A percentile compares a stretch with the other conserved stretches of the same genome.
Conservation (phyloP, 1,139 yeast species). For the Suhomyces coccinellae region DNA sequence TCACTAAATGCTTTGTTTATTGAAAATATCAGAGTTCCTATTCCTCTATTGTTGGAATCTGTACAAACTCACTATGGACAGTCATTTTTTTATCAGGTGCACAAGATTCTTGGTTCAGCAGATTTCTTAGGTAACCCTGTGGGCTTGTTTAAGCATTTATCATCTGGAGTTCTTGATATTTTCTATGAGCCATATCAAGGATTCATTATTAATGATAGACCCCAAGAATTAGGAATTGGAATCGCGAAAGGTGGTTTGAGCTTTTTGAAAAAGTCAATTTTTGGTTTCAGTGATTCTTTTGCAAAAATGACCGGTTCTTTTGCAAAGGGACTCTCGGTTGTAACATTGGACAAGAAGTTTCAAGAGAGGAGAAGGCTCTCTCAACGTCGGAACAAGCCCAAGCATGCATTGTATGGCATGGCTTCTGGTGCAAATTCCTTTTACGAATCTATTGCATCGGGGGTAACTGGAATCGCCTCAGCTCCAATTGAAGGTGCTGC, state of each 20-base stretch:
- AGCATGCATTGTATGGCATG: slow-evolving; percentile 86
- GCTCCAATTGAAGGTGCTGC: slow-evolving; percentile 91
- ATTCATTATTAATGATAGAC: slow-evolving; percentile 87
- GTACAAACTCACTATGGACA: slow-evolving; percentile 88
- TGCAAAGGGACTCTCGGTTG: slow-evolving; percentile 91
- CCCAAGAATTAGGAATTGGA: slow-evolving; percentile 93
- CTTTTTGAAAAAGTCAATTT: slow-evolving; percentile 90
- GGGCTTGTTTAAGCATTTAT: slow-evolving; percentile 86
- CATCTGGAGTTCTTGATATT: slow-evolving; percentile 94
- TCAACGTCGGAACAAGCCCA: slow-evolving; percentile 75
- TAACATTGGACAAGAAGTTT: slow-evolving; percentile 81
- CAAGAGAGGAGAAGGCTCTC: slow-evolving; percentile 78
- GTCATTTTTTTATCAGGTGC: slow-evolving; percentile 87
- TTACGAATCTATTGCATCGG: slow-evolving; percentile 83
- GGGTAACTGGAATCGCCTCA: slow-evolving; percentile 84
- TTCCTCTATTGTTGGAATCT: slow-evolving; percentile 69
- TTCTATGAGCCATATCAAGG: slow-evolving; percentile 98
- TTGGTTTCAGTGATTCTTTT: slow-evolving; percentile 91
- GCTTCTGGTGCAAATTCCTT: slow-evolving; percentile 88
- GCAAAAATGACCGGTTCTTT: slow-evolving; percentile 91
- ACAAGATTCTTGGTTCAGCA: slow-evolving; percentile 93
- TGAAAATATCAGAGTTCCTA: slow-evolving; percentile 86
- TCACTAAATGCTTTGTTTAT: slow-evolving; percentile 81
- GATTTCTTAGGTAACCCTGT: slow-evolving; percentile 97
- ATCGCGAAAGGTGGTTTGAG: slow-evolving; percentile 94